Evolutionary conservation across 768 basidiomycete genomes (phyloP), one percentile per base, ranked within the genome.

Genomic region (Mrakia frigida): DNA sequence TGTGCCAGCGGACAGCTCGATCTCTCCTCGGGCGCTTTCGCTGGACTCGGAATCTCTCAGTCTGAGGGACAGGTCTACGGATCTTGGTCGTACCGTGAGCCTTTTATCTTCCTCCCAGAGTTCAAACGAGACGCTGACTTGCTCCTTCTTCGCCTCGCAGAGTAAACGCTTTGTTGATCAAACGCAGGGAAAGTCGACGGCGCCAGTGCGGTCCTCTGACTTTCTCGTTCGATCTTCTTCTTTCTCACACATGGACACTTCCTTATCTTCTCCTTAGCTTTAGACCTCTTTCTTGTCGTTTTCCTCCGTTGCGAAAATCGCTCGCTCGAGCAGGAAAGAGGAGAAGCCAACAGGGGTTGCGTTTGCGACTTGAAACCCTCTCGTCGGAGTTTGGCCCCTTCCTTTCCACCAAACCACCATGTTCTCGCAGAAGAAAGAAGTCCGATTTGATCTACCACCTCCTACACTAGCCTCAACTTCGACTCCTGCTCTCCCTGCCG

Each of bases 1-100:
- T 72, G 71, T 21, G 11, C 10, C 28, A 14, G 18, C 43, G 71
- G 71, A 56, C 28, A 72, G 53, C 37, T 72, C 33, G 71, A 72
- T 21, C 71, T 72, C 28, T 72, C 71, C 21, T 31, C 31, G 53
- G 71, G 71, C 6, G 43, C 50, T 13, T 72, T 72, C 33, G 21
- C 53, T 6, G 28, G 25, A 3, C 35, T 72, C 25, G 71, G 46
- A 21, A 50, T 52, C 52, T 25, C 43, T 31, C 31, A 72, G 43
- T 6, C 6, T 1, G 28, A 23, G 10, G 71, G 71, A 35, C 11
- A 50, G 21, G 52, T 72, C 52, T 72, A 72, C 31, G 71, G 71
- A 37, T 31, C 52, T 25, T 72, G 71, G 71, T 41, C 43, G 6
- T 72, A 72, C 71, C 46, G 46, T 53, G 52, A 56, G 71, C 18